Percentiles rank a stretch among this genome's conserved stretches.
These are phyloP conservation scores for Fusarium sp. DNA, from an alignment of 2,329 filamentous ascomycete genomes.

Conservation along the genomic window DNA sequence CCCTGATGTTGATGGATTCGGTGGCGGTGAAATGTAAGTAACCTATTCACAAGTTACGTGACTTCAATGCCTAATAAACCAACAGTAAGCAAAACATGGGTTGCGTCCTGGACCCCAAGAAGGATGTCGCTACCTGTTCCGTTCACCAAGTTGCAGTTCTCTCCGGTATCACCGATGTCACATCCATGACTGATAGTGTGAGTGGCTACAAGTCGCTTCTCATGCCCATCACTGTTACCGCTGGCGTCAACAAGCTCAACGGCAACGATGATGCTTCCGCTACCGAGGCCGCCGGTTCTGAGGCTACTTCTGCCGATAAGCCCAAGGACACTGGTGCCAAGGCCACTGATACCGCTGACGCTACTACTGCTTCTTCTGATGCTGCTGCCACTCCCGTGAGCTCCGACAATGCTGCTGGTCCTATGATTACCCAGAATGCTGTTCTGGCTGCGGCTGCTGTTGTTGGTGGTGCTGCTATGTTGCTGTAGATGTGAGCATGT, in stretches of 20 bases:
- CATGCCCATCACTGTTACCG: slow-evolving; percentile 49
- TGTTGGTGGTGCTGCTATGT: slow-evolving; percentile 47
- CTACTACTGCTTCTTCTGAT: slow-evolving; percentile 7
- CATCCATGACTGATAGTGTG: background rate
- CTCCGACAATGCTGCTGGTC: slow-evolving; percentile 43
- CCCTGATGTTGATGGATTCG: slow-evolving; percentile 5
- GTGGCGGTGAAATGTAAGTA: slow-evolving; percentile 31
- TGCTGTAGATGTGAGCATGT: slow-evolving; percentile 39
- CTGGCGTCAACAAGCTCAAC: slow-evolving; percentile 48
- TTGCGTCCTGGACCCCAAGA: slow-evolving; percentile 40
- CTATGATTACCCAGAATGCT: slow-evolving; percentile 47
- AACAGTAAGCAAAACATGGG: slow-evolving; percentile 26
- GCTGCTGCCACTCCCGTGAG: slow-evolving; percentile 25
- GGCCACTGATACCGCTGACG: slow-evolving; percentile 7
- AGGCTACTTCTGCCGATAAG: slow-evolving; percentile 27
- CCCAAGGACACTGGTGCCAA: slow-evolving; percentile 24
- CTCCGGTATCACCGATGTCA: background rate
- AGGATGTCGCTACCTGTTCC: slow-evolving; percentile 39
- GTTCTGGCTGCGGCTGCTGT: slow-evolving; percentile 48
- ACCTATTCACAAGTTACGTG: background rate
- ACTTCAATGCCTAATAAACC: background rate
- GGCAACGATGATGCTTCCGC: slow-evolving; percentile 19
- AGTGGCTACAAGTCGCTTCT: slow-evolving; percentile 30
- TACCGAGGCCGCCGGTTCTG: slow-evolving; percentile 6
- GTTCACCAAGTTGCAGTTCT: background rate